phyloP scores from a whole-genome alignment of 805 yeast genomes.

The Lipomyces anomalus region DNA sequence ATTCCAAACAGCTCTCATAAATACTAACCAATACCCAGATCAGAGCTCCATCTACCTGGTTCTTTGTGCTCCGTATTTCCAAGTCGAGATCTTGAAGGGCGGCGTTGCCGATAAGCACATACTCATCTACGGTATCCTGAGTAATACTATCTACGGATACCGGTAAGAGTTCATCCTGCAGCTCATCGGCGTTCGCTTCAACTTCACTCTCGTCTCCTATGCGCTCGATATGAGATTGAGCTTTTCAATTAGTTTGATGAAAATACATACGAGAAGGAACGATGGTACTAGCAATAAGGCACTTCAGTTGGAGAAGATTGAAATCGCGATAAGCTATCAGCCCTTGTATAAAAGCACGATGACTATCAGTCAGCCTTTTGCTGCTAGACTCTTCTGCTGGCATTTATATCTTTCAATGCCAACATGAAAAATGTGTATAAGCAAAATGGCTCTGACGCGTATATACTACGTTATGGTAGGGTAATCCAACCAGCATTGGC shows the following conservation, averaged over 20 bases:
- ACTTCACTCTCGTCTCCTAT: background rate
- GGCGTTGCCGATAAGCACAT: background rate
- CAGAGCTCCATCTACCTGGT: background rate
- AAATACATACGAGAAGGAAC: too few species aligned
- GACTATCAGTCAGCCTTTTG: background rate
- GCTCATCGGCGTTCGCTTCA: background rate
- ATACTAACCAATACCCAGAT: background rate
- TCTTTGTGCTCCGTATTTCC: background rate
- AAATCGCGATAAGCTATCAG: background rate
- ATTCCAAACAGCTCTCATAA: background rate
- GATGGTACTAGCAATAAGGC: background rate
- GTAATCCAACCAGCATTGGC: too few species aligned
- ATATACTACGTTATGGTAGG: too few species aligned
- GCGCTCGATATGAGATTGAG: background rate
- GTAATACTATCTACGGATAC: background rate
- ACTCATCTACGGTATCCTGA: background rate
- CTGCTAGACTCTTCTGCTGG: background rate
- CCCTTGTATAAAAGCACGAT: slow-evolving; percentile 1
- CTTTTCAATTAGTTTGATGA: too few species aligned
- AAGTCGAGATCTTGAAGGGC: background rate
- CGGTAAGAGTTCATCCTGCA: background rate
- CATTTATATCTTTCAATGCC: background rate
- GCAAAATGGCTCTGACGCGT: too few species aligned
- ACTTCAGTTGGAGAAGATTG: background rate
- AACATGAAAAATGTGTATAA: too few species aligned